Conservation (phyloP, 83 land plant species). For the Picea mariana region DNA sequence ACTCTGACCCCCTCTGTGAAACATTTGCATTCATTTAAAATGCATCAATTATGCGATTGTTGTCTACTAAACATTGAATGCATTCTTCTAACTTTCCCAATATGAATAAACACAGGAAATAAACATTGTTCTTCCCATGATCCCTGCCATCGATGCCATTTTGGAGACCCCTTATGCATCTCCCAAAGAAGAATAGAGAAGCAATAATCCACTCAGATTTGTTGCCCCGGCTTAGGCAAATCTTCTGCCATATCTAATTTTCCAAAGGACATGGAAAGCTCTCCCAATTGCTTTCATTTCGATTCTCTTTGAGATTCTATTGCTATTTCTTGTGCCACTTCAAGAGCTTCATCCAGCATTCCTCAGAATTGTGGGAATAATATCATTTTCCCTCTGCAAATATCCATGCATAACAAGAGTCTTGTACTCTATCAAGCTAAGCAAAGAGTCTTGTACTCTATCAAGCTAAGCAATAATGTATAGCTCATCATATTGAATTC, state of each 20-base stretch:
- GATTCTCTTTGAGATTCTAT: slow-evolving; percentile 80
- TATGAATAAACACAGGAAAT: slow-evolving; percentile 48
- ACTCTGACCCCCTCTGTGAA: too few relatives aligned
- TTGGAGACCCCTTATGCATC: slow-evolving; percentile 40
- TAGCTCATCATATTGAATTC: slow-evolving; percentile 98
- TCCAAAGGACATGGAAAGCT: slow-evolving; percentile 94
- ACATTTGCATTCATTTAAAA: too few relatives aligned
- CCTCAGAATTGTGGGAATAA: slow-evolving; percentile 94
- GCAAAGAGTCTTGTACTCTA: slow-evolving; percentile 98
- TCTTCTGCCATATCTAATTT: slow-evolving; percentile 61
- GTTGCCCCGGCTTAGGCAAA: slow-evolving; percentile 45
- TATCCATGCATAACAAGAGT: slow-evolving; percentile 98
- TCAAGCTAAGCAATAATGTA: slow-evolving; percentile 90
- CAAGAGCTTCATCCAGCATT: too few relatives aligned
- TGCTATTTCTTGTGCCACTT: slow-evolving; percentile 91
- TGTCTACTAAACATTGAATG: slow-evolving; percentile 40
- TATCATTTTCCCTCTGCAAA: slow-evolving; percentile 78
- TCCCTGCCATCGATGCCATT: slow-evolving; percentile 31
- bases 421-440: slow-evolving; percentile 97
- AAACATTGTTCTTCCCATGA: slow-evolving; percentile 48
- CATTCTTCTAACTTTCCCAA: slow-evolving; percentile 56
- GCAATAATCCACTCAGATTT: slow-evolving; percentile 47
- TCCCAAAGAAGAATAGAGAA: slow-evolving; percentile 49
- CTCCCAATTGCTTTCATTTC: slow-evolving; percentile 97
- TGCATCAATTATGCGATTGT: slow-evolving; percentile 46